phyloP scores from a whole-genome alignment of 202 grass and related monocot genomes.

The Cymbopogon flexuosus region DNA sequence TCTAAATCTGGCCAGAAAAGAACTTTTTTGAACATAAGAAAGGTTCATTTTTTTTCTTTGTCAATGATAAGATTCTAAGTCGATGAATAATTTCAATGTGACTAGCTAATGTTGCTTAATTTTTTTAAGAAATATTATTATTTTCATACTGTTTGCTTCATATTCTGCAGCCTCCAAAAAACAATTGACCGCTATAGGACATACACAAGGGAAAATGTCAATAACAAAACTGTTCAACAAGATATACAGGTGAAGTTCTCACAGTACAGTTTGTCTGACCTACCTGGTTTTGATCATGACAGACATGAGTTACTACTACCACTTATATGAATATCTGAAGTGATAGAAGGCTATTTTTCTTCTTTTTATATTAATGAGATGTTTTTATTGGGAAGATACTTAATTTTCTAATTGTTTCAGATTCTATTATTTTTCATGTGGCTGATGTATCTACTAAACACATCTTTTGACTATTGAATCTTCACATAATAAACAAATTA shows the following conservation, averaged over 20 bases:
- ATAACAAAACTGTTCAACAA: constrained; percentile 33
- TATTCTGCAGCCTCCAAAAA: constrained; percentile 50
- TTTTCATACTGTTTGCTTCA: constrained; percentile 9
- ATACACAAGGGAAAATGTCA: constrained; percentile 41
- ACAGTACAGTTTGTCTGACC: neutral
- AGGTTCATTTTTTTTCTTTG: neutral
- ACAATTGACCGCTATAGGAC: constrained; percentile 55
- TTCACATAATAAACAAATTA: constrained; percentile 1
- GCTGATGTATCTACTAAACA: neutral
- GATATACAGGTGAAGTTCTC: constrained; percentile 49
- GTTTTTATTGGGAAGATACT: neutral
- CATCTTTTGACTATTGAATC: neutral
- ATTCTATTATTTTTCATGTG: neutral
- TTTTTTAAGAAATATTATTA: neutral
- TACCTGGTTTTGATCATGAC: neutral
- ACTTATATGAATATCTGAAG: constrained; percentile 1
- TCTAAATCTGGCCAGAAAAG: neutral
- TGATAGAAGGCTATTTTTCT: neutral
- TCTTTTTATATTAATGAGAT: neutral
- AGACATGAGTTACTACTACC: neutral
- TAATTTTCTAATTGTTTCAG: constrained; percentile 1
- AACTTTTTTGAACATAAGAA: neutral
- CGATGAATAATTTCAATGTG: neutral
- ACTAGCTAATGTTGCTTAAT: neutral
- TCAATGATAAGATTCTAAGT: neutral